These are phyloP conservation scores for Hsuehochloa calcarea DNA, from an alignment of 176 grass and related monocot genomes.

Conservation along the genomic window DNA sequence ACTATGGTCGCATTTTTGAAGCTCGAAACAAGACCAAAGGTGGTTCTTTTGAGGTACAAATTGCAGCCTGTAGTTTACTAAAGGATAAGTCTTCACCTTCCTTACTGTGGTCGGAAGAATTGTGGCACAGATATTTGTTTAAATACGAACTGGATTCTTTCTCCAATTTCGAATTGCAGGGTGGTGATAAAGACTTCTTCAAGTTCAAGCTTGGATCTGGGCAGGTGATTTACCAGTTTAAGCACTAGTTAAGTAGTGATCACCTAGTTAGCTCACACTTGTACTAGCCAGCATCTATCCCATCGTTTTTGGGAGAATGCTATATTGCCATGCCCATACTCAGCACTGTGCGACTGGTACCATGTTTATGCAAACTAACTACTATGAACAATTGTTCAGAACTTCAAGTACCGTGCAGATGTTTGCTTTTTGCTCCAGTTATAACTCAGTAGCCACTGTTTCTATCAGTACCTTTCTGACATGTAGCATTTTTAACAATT, in stretches of 20 bases:
- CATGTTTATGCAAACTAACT: neutral
- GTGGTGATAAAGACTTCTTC: constrained; percentile 94
- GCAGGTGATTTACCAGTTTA: constrained; percentile 66
- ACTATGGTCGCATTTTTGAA: constrained; percentile 98
- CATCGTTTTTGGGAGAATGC: neutral
- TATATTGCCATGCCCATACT: neutral
- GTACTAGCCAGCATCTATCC: neutral
- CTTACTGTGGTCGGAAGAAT: neutral
- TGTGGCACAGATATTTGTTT: neutral
- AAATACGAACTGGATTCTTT: neutral
- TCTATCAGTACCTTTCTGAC: neutral
- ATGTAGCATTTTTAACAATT: constrained; percentile 28
- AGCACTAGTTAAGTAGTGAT: neutral
- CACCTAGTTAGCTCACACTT: neutral
- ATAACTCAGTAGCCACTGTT: neutral
- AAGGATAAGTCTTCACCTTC: neutral
- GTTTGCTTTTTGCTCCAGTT: neutral
- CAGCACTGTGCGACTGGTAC: neutral
- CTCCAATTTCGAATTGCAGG: constrained; percentile 50
- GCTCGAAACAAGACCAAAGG: constrained; percentile 98
- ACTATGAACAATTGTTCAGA: neutral
- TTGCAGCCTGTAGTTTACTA: neutral
- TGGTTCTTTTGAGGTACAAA: constrained; percentile 93
- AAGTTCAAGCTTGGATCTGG: constrained; percentile 79
- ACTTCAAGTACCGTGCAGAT: neutral